phyloP scores from a whole-genome alignment of 192 early-diverging fungal genomes.

The Mortierella claussenii region DNA sequence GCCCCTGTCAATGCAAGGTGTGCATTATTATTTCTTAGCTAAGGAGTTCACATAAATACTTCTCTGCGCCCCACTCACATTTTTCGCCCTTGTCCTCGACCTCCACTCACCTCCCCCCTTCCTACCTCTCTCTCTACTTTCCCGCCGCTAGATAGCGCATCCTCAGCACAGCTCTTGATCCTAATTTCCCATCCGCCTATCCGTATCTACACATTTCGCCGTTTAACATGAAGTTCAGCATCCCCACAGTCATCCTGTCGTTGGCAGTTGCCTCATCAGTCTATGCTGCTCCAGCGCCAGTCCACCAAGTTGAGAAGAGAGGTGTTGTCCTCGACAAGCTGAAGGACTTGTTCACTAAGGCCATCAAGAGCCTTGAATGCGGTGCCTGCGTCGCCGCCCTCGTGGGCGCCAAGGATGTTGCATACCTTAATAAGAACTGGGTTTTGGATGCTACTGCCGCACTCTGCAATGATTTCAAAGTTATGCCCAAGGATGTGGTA shows the following conservation, averaged over 20 bases:
- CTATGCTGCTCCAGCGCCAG: conserved; percentile 32
- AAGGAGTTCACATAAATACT: no score
- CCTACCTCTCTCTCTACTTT: no score
- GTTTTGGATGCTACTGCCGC: conserved; percentile 43
- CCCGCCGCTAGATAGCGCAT: no score
- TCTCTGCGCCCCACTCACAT: no score
- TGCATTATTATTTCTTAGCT: no score
- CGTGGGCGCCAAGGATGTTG: conserved; percentile 54
- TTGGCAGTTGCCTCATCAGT: conserved; percentile 30
- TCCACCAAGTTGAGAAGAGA: conserved; percentile 37
- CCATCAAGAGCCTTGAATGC: conserved; percentile 47
- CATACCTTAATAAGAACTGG: conserved; percentile 56
- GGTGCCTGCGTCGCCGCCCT: conserved; percentile 58
- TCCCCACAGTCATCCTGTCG: conserved; percentile 36
- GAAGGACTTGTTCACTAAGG: conserved; percentile 30
- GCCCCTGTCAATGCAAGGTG: no score
- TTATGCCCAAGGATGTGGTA: conserved; percentile 56
- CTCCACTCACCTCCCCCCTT: no score
- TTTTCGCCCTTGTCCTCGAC: no score
- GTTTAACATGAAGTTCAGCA: conserved; percentile 1
- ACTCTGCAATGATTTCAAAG: conserved; percentile 45
- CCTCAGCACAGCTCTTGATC: no score
- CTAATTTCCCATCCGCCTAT: no score
- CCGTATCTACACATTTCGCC: no score
- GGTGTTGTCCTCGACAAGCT: conserved; percentile 34